A percentile compares a stretch with the other conserved stretches of the same genome.
These are phyloP conservation scores for Pseudogymnoascus sp. DNA, from an alignment of 2,329 filamentous ascomycete species.

Conservation along the genomic window DNA sequence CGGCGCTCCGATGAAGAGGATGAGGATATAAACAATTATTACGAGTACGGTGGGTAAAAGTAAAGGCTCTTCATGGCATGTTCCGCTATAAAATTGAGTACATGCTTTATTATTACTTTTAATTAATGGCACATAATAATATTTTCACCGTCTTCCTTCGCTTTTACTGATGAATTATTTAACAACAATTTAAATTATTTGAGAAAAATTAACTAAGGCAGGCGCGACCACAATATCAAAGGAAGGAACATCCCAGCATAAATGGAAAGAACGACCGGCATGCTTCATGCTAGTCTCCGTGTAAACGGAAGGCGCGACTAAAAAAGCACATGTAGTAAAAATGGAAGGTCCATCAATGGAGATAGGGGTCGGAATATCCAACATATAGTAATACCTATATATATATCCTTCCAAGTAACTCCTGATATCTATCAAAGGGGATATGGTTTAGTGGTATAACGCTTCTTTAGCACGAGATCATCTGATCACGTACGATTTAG, in stretches of 20 bases:
- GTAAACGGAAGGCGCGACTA: background rate
- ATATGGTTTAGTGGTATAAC: slow-evolving; percentile 10
- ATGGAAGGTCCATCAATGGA: background rate
- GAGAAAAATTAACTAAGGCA: background rate
- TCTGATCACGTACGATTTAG: background rate
- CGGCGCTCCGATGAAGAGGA: slow-evolving; percentile 8
- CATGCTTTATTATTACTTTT: background rate
- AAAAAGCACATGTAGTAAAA: background rate
- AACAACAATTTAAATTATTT: background rate
- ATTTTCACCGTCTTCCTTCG: background rate
- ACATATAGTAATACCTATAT: background rate
- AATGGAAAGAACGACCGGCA: background rate
- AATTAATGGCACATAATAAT: background rate
- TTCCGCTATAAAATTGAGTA: background rate
- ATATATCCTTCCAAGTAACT: background rate
- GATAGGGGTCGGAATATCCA: background rate
- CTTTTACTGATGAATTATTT: background rate
- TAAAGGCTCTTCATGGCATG: background rate
- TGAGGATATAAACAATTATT: slow-evolving; percentile 6
- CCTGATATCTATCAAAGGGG: background rate
- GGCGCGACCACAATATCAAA: background rate
- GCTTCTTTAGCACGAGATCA: slow-evolving; percentile 7
- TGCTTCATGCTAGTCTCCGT: background rate
- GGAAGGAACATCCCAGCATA: background rate
- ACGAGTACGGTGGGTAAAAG: background rate